Evolutionary conservation across 768 basidiomycete genomes (phyloP).

Genomic region (Lactifluus pinguis): DNA sequence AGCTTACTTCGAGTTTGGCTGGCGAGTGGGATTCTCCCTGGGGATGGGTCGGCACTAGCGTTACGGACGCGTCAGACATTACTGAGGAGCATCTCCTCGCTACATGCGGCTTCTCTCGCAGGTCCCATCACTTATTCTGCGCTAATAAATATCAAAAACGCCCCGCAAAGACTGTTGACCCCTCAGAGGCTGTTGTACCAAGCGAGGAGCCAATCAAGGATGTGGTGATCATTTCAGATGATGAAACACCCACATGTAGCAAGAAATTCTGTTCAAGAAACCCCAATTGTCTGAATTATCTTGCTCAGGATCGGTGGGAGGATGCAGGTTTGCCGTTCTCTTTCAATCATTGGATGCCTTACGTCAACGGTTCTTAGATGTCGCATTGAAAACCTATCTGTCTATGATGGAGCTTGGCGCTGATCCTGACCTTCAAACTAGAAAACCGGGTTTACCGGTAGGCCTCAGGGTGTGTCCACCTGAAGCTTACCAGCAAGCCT

Average conservation of each 20-base stretch:
- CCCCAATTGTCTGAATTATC: conserved; percentile 79
- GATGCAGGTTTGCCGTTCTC: conserved; percentile 42
- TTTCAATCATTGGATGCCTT: conserved; percentile 2
- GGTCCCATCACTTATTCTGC: conserved; percentile 46
- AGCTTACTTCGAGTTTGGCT: conserved; percentile 32
- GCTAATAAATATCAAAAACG: conserved; percentile 41
- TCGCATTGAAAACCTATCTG: conserved; percentile 24
- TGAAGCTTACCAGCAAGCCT: background rate
- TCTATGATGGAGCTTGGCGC: conserved; percentile 11
- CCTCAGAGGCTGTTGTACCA: conserved; percentile 14
- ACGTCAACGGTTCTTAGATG: conserved; percentile 4
- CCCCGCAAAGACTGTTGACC: conserved; percentile 18
- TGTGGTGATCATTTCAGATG: conserved; percentile 62
- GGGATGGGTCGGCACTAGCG: conserved; percentile 75
- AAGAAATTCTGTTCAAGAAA: conserved; percentile 64
- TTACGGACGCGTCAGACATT: conserved; percentile 47
- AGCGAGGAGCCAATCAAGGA: conserved; percentile 48
- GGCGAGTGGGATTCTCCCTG: conserved; percentile 39
- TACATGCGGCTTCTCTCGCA: conserved; percentile 56
- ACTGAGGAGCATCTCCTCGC: conserved; percentile 54
- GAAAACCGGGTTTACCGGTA: conserved; percentile 38
- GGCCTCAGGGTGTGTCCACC: conserved; percentile 56
- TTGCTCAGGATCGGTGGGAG: conserved; percentile 81
- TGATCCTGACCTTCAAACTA: conserved; percentile 9
- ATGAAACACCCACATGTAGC: conserved; percentile 46